Base-by-base conservation (phyloP, 106 monocot species). In the Dendrobium chrysotoxum region DNA sequence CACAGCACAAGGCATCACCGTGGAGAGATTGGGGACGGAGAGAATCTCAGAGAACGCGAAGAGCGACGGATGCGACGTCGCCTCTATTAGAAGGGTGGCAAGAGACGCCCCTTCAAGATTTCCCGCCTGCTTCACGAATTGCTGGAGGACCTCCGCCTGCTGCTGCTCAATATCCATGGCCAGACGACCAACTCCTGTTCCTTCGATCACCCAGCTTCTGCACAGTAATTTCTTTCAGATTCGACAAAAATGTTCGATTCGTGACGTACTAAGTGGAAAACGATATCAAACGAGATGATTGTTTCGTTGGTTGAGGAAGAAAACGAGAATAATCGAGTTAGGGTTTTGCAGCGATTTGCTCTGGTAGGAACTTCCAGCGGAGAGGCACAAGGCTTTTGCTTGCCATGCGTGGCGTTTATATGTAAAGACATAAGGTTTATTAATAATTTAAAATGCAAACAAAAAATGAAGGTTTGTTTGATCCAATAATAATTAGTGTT, bases 11-110 rank as follows among this genome's bases (percentile, higher is more conserved):
- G 25, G 76, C 45, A 7, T 67, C 28, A 98, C 98, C 95, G 88
- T 84, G 45, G 88, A 55, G 75, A 98, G 81, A 53, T 83, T 84
- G 67, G 92, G 84, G 78, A 88, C 82, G 78, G 95, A 85, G 83
- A 95, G 91, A 82, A 98, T 91, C 88, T 98, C 98, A 71, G 98
- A 94, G 86, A 98, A 98, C 58, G 95, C 98, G 81, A 98, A 98
- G 84, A 98, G 95, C 25, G 81, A 85, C n/a, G 95, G 98, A 75
- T 98, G 95, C 55, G 91, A 91, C 12, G 98, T 98, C 79, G 92
- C 94, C 75, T 98, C 98, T 35, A 76, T 39, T 82, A 93, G 75
- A 26, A 98, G 88, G 47, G n/a, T 76, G 28, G 88, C 86, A 18
- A 98, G 89, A n/a, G 85, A 44, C 15, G 80, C 58, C 20, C 77